Conservation (phyloP, 2,329 filamentous ascomycete genomes). For the Coccinonectria pachysandricola region DNA sequence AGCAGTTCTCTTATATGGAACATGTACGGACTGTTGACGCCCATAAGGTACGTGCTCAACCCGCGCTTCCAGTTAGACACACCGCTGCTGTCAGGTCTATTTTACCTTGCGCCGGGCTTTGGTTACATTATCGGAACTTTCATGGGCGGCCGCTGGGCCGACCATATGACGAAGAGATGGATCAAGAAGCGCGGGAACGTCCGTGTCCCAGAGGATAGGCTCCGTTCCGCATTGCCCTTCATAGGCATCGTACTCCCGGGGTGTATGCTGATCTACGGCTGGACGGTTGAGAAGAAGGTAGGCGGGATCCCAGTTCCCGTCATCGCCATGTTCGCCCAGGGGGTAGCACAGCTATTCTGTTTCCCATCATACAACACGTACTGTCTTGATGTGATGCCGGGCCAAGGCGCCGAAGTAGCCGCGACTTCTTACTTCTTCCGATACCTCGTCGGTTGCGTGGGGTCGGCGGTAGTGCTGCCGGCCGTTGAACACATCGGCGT, state of each 20-base stretch:
- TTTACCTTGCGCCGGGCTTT: constrained; percentile 63
- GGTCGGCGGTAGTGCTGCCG: constrained; percentile 62
- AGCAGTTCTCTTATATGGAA: constrained; percentile 62
- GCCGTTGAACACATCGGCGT: constrained; percentile 66
- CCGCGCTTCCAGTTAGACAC: constrained; percentile 59
- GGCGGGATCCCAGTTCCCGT: constrained; percentile 53
- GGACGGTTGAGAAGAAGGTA: constrained; percentile 37
- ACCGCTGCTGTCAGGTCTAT: constrained; percentile 58
- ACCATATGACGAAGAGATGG: constrained; percentile 54
- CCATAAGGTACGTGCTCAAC: constrained; percentile 64
- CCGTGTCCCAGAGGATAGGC: constrained; percentile 58
- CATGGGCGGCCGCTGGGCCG: constrained; percentile 62
- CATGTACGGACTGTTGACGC: constrained; percentile 51
- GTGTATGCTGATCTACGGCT: constrained; percentile 54
- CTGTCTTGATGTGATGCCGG: constrained; percentile 70
- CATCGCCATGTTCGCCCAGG: constrained; percentile 64
- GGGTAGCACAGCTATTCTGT: constrained; percentile 63
- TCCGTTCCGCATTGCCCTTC: constrained; percentile 48
- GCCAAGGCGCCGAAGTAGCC: constrained; percentile 59
- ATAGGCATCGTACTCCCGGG: constrained; percentile 47
- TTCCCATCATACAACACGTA: constrained; percentile 72
- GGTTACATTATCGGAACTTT: constrained; percentile 62
- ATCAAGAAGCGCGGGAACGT: constrained; percentile 46
- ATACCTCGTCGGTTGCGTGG: constrained; percentile 64
- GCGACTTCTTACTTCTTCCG: constrained; percentile 72